These are phyloP conservation scores for Russula compacta DNA, from an alignment of 768 basidiomycete species.

Conservation along the genomic window DNA sequence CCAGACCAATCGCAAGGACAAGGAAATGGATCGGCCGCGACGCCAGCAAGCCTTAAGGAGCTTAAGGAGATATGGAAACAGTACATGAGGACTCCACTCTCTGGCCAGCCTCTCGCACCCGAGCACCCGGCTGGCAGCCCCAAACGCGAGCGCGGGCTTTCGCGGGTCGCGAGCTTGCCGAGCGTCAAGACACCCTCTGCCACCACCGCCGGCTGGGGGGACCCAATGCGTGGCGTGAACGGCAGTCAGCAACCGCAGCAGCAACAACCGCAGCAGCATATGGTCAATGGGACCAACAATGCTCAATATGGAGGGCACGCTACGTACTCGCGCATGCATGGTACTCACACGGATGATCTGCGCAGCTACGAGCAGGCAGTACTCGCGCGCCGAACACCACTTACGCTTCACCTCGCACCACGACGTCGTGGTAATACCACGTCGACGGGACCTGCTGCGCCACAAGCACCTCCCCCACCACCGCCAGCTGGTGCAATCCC, in stretches of 20 bases:
- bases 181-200: constrained; percentile 55
- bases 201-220: constrained; percentile 15
- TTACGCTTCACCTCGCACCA: constrained; percentile 47
- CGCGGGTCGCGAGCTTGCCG: constrained; percentile 59
- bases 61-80: constrained; percentile 66
- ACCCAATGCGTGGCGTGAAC: constrained; percentile 11
- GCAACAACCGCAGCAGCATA: not conserved
- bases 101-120: constrained; percentile 25
- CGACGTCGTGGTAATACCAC: constrained; percentile 25
- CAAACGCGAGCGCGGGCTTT: constrained; percentile 32
- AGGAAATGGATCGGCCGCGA: constrained; percentile 29
- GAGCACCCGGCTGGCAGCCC: constrained; percentile 19
- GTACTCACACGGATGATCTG: constrained; percentile 47
- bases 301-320: not conserved
- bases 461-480: not conserved
- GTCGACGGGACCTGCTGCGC: not conserved
- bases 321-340: constrained; percentile 23
- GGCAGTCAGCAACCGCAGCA: not conserved
- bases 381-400: constrained; percentile 54
- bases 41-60: constrained; percentile 33
- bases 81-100: constrained; percentile 61
- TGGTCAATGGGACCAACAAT: not conserved
- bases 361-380: constrained; percentile 69
- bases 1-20: constrained; percentile 18
- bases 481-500: not conserved